A percentile compares a stretch with the other conserved stretches of the same genome.
Conservation (phyloP, 2,329 filamentous ascomycete species). For the Aspergillus neoniger region DNA sequence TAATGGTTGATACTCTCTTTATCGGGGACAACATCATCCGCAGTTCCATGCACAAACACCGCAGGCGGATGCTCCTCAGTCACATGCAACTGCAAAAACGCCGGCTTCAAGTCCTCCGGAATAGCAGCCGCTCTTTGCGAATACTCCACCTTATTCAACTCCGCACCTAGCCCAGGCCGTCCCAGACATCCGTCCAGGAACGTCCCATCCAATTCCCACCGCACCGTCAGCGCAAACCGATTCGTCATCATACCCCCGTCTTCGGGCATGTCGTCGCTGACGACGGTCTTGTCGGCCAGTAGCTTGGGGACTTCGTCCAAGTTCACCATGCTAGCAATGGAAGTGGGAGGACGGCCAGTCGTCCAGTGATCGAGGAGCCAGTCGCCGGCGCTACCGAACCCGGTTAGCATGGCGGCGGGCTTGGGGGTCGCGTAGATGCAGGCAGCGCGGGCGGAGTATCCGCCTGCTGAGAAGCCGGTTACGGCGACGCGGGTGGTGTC, state of each 20-base stretch:
- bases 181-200: constrained; percentile 24
- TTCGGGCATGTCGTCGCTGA: constrained; percentile 20
- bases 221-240: constrained; percentile 23
- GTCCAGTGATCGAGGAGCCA: constrained; percentile 26
- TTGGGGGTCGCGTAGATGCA: constrained; percentile 24
- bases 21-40: constrained; percentile 25
- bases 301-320: constrained; percentile 13
- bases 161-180: constrained; percentile 14
- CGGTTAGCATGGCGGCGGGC: constrained; percentile 18
- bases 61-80: constrained; percentile 19
- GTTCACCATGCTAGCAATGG: constrained; percentile 19
- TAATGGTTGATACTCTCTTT: constrained; percentile 22
- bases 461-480: constrained; percentile 25
- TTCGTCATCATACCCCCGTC: constrained; percentile 6
- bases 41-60: constrained; percentile 25
- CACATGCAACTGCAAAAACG: constrained; percentile 22
- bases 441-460: constrained; percentile 27
- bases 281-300: constrained; percentile 20
- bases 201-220: constrained; percentile 24
- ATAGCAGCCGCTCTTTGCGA: constrained; percentile 13
- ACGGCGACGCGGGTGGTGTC: constrained; percentile 24
- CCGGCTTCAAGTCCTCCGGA: constrained; percentile 17
- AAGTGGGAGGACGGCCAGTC: constrained; percentile 19
- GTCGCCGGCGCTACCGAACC: constrained; percentile 22
- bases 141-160: constrained; percentile 15